A percentile compares a stretch with the other conserved stretches of the same genome.
phyloP scores from a whole-genome alignment of 192 early-diverging fungal species.

The Paraglomus occultum region DNA sequence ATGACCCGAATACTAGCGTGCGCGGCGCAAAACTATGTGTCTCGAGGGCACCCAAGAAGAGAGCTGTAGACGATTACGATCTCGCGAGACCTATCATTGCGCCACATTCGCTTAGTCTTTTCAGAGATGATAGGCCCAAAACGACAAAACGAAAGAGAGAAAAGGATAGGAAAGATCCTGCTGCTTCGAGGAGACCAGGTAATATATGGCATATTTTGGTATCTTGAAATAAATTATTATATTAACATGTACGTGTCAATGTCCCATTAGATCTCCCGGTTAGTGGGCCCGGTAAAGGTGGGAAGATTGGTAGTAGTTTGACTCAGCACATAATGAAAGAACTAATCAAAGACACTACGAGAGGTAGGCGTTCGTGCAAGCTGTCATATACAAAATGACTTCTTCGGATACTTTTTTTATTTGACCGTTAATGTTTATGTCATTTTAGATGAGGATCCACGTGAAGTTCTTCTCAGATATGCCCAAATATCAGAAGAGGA shows the following conservation, averaged over 20 bases:
- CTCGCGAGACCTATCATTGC: slow-evolving; percentile 76
- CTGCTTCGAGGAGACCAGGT: slow-evolving; percentile 73
- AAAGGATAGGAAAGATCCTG: slow-evolving; percentile 68
- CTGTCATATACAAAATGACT: neutral
- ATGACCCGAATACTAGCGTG: slow-evolving; percentile 62
- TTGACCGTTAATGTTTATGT: slow-evolving; percentile 34
- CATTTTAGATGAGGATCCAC: slow-evolving; percentile 83
- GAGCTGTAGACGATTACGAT: slow-evolving; percentile 61
- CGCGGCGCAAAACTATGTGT: slow-evolving; percentile 75
- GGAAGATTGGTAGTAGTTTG: slow-evolving; percentile 78
- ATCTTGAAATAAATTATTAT: neutral
- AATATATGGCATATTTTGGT: neutral
- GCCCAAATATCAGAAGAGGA: slow-evolving; percentile 76
- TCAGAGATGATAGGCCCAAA: slow-evolving; percentile 66
- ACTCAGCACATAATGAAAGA: slow-evolving; percentile 86
- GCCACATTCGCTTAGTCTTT: slow-evolving; percentile 87
- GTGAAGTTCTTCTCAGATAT: slow-evolving; percentile 88
- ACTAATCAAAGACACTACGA: slow-evolving; percentile 65
- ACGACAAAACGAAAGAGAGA: slow-evolving; percentile 70
- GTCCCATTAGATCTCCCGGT: slow-evolving; percentile 59
- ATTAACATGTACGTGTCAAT: neutral
- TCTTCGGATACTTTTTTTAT: neutral
- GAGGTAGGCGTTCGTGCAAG: slow-evolving; percentile 38
- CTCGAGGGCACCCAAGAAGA: slow-evolving; percentile 62
- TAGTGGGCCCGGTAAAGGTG: slow-evolving; percentile 79